Evolutionary conservation across 2,329 filamentous ascomycete species (phyloP).

Genomic region (Ampelomyces quisqualis): DNA sequence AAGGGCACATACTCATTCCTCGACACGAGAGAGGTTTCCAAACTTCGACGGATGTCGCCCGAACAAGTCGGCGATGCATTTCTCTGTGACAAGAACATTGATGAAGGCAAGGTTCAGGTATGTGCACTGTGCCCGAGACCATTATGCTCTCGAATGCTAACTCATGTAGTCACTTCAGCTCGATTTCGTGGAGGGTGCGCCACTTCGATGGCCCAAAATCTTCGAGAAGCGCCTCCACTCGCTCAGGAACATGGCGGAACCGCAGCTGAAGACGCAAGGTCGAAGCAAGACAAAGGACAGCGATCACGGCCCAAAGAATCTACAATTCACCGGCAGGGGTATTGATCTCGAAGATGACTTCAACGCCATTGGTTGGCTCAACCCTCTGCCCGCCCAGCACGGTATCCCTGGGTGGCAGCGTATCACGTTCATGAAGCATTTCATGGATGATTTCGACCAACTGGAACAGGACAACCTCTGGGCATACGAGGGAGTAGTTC

Average conservation of each 20-base stretch:
- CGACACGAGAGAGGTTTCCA: conserved; percentile 20
- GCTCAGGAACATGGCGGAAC: conserved; percentile 19
- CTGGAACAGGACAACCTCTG: conserved; percentile 44
- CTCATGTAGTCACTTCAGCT: conserved; percentile 36
- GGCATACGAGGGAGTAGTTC: conserved; percentile 53
- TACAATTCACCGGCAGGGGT: conserved; percentile 45
- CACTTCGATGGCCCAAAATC: conserved; percentile 38
- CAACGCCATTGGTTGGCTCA: conserved; percentile 51
- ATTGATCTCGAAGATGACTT: conserved; percentile 41
- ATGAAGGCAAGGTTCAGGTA: conserved; percentile 35
- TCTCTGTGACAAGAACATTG: conserved; percentile 36
- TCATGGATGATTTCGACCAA: conserved; percentile 33
- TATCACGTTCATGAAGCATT: conserved; percentile 58
- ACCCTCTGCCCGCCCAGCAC: conserved; percentile 50
- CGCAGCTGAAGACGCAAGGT: conserved; percentile 12
- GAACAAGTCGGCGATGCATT: conserved; percentile 23
- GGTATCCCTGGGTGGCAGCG: conserved; percentile 56
- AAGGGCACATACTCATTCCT: conserved; percentile 54
- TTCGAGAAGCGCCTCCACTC: conserved; percentile 48
- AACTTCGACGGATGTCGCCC: conserved; percentile 13
- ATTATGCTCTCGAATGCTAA: conserved; percentile 13
- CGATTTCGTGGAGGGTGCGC: conserved; percentile 26
- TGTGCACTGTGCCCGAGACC: conserved; percentile 3
- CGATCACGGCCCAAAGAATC: conserved; percentile 5
- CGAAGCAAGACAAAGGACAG: conserved; percentile 8